Evolutionary conservation across 495 filamentous ascomycete genomes (phyloP).

Genomic region (Parmelia sp.): DNA sequence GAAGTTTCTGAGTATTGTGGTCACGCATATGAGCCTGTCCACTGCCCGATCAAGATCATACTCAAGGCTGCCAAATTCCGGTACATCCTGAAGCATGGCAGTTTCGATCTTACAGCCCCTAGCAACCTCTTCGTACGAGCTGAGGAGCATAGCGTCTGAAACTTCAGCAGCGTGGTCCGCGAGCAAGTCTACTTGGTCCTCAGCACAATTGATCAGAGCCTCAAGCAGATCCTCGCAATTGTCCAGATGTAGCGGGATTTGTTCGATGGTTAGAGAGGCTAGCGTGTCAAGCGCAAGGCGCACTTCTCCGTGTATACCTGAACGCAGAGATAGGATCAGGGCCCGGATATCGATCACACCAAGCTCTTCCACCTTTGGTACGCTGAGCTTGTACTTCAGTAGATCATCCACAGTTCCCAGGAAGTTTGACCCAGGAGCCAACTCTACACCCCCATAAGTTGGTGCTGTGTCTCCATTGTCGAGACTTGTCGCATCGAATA

Average conservation of each 20-base stretch:
- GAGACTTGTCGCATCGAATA: conserved; percentile 11
- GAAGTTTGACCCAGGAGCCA: conserved; percentile 48
- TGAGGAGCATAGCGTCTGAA: conserved; percentile 72
- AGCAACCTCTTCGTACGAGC: conserved; percentile 80
- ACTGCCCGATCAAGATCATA: conserved; percentile 82
- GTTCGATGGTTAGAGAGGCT: conserved; percentile 60
- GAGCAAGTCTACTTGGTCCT: conserved; percentile 74
- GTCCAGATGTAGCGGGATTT: conserved; percentile 56
- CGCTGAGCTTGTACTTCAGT: conserved; percentile 56
- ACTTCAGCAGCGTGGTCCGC: conserved; percentile 74
- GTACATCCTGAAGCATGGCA: conserved; percentile 59
- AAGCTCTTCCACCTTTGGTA: conserved; percentile 70
- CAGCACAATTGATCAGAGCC: conserved; percentile 79
- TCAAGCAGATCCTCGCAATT: conserved; percentile 86
- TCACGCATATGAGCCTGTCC: conserved; percentile 82
- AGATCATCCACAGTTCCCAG: conserved; percentile 56
- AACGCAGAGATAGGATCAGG: conserved; percentile 87
- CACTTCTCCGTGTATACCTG: conserved; percentile 81
- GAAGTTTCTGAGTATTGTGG: conserved; percentile 86
- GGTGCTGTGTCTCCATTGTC: neutral
- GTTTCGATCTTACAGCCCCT: conserved; percentile 68
- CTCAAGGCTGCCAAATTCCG: conserved; percentile 66
- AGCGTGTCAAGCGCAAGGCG: conserved; percentile 82
- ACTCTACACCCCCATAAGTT: conserved; percentile 41
- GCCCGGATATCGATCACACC: conserved; percentile 86